These are phyloP conservation scores for Hippophae tibetana DNA, from an alignment of 306 rosid genomes.

Conservation along the genomic window DNA sequence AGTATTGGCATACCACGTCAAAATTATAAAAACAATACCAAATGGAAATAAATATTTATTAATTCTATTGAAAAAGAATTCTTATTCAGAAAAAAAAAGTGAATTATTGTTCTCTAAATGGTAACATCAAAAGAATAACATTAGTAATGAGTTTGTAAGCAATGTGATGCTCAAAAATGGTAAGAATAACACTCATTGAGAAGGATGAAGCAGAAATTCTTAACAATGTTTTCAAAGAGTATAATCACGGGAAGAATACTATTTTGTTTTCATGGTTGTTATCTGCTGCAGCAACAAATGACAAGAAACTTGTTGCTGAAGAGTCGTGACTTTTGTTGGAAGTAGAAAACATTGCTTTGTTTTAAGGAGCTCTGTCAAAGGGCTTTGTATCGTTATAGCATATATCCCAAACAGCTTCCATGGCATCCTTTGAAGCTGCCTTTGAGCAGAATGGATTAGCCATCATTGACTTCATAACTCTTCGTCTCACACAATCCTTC, in stretches of 20 bases:
- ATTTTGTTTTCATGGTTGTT: conserved; percentile 8
- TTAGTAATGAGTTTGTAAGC: conserved; percentile 5
- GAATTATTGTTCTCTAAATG: no score
- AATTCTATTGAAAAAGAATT: no score
- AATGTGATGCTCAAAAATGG: conserved; percentile 4
- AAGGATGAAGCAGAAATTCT: not conserved
- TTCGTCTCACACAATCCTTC: conserved; percentile 80
- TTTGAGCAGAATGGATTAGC: conserved; percentile 54
- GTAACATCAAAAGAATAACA: not conserved
- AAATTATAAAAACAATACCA: no score
- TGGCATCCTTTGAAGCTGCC: conserved; percentile 57
- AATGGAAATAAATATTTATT: no score
- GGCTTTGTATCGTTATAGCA: conserved; percentile 83
- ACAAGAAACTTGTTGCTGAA: conserved; percentile 20
- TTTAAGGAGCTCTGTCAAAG: conserved; percentile 70
- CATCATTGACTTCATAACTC: conserved; percentile 60
- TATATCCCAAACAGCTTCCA: conserved; percentile 89
- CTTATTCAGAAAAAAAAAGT: no score
- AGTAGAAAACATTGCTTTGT: not conserved
- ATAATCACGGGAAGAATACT: conserved; percentile 6
- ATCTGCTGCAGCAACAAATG: conserved; percentile 7
- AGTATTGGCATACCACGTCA: no score
- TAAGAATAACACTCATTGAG: conserved; percentile 2
- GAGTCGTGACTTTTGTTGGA: conserved; percentile 10
- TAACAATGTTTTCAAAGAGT: not conserved